A percentile compares a stretch with the other conserved stretches of the same genome.
Conservation (phyloP, 202 grass and related monocot species). For the Sporobolus alterniflorus region DNA sequence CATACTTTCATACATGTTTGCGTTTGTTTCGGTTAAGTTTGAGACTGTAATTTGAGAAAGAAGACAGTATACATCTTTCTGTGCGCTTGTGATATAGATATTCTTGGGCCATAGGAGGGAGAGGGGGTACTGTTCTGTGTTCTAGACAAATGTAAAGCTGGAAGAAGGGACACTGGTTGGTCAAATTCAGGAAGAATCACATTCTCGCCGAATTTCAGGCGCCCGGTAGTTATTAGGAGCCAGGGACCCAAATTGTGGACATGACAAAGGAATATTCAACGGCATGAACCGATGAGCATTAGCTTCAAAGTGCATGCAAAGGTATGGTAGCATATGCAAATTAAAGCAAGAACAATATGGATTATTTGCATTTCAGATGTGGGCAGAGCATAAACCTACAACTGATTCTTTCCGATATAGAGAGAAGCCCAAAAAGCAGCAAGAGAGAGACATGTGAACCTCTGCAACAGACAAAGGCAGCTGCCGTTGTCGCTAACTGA, state of each 20-base stretch:
- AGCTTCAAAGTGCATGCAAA: neutral
- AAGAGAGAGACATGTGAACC: neutral
- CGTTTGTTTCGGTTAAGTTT: too few relatives aligned
- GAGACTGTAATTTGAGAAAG: too few relatives aligned
- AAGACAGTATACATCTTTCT: too few relatives aligned
- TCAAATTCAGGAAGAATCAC: neutral
- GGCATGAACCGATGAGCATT: neutral
- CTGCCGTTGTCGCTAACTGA: neutral
- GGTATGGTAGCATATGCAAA: neutral
- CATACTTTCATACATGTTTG: too few relatives aligned
- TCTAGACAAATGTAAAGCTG: neutral
- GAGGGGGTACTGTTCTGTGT: neutral
- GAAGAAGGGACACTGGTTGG: neutral
- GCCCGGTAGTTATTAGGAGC: too few relatives aligned
- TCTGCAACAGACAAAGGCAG: neutral
- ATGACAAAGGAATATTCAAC: neutral
- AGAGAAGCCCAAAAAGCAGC: neutral
- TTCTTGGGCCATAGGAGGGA: too few relatives aligned
- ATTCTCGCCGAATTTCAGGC: neutral
- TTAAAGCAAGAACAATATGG: slow-evolving; percentile 1
- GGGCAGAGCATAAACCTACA: neutral
- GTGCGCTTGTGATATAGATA: too few relatives aligned
- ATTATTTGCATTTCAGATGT: neutral
- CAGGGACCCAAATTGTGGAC: neutral
- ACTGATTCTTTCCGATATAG: too few relatives aligned